Evolutionary conservation across 495 filamentous ascomycete species (phyloP), one percentile per base, ranked within the genome.

Genomic region (Penicillium turbatum): DNA sequence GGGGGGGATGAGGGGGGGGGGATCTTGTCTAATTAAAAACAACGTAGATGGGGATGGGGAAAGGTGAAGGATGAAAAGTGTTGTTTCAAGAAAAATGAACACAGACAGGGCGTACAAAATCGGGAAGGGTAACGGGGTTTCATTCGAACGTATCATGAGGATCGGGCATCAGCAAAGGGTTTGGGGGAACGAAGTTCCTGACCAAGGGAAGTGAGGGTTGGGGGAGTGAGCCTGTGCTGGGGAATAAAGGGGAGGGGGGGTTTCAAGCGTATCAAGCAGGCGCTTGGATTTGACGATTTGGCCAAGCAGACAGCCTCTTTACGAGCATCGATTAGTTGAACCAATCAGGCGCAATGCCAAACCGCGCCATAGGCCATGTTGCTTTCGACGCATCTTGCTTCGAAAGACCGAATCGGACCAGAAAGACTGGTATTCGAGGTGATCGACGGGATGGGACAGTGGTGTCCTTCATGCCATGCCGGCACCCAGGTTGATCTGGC

Each of bases 401-500:
- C 16, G 32, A 27, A 11, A 8, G 38, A 36, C 24, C 27, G 26
- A 29, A 40, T 27, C 39, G 43, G 19, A 37, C 46, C 15, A 37
- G 39, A 29, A 43, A 29, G 37, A 34, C 50, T 24, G 30, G 29
- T 47, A 24, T 36, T 53, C 59, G 35, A 47, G 30, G 29, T 47
- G 21, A 39, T 53, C 59, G 35, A 47, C 48, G 16, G 19, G 45
- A 47, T 61, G 47, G 61, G 54, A 56, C 27, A 38, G 16, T 31
- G 19, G 30, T 21, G 9, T 11, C 40, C 40, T 56, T 70, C 72
- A 76, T 19, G 72, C 61, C 72, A 74, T 73, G 19, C 65, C 63
- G 54, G 70, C 68, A 26, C 67, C 60, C 61, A 77, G 36, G 67
- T 73, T 79, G 47, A 87, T 82, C 69, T 98, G 93, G 57, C 89